phyloP scores from a whole-genome alignment of 345 rosid species.

The Brassica incana region DNA sequence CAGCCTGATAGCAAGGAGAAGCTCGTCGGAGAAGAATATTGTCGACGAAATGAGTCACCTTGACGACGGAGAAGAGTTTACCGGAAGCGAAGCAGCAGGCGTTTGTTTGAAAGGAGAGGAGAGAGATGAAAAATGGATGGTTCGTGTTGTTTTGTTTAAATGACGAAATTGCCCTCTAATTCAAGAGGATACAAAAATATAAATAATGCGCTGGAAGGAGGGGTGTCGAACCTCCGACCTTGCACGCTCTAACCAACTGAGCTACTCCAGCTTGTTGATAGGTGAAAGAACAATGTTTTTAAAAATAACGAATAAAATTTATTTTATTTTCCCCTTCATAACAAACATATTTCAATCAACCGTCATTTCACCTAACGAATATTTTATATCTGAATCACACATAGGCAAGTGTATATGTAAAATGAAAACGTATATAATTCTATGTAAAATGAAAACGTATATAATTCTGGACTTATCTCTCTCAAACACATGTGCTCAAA shows the following conservation, averaged over 20 bases:
- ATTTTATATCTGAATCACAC: not conserved
- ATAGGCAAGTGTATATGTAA: not conserved
- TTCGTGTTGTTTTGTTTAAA: constrained; percentile 15
- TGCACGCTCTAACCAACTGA: constrained; percentile 94
- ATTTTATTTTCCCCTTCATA: not conserved
- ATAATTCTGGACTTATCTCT: not conserved
- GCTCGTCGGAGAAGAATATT: not conserved
- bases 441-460: not conserved
- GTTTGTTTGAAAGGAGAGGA: not conserved
- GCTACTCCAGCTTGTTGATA: constrained; percentile 56
- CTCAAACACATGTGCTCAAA: not conserved
- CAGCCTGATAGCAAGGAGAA: not conserved
- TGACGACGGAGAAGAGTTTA: not conserved
- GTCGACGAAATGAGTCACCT: not conserved
- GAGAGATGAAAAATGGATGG: constrained; percentile 16
- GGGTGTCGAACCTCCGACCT: constrained; percentile 82
- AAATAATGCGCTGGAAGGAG: constrained; percentile 39
- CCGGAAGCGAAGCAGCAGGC: constrained; percentile 4
- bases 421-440: not conserved
- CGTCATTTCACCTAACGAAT: not conserved
- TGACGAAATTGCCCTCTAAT: constrained; percentile 24
- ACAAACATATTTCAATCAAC: not conserved
- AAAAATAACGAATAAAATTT: not conserved
- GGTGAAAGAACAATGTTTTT: no score
- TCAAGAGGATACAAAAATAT: not conserved